Evolutionary conservation across 495 filamentous ascomycete species (phyloP).

Genomic region (Hypoxylon fragiforme): DNA sequence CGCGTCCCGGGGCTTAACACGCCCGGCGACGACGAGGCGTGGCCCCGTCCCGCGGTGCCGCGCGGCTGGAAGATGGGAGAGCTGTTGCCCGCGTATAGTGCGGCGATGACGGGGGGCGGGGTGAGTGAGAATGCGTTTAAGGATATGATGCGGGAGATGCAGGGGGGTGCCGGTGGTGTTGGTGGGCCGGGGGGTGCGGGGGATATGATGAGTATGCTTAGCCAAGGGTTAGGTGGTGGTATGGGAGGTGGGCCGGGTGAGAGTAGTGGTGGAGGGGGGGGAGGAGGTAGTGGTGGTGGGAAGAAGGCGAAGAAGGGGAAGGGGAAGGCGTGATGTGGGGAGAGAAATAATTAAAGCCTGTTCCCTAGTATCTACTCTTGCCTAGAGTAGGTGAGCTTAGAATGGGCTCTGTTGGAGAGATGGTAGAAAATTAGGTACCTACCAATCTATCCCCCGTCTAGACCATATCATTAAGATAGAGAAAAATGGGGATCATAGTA

Average conservation of each 20-base stretch:
- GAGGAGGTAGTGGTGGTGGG: conserved; percentile 29
- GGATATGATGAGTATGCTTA: conserved; percentile 51
- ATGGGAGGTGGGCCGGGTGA: conserved; percentile 31
- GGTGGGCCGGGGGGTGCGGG: conserved; percentile 42
- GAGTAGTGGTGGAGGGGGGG: conserved; percentile 4
- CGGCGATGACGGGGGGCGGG: conserved; percentile 88
- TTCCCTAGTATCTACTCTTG: neutral
- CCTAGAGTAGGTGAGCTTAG: no score
- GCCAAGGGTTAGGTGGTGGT: conserved; percentile 37
- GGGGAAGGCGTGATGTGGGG: conserved; percentile 46
- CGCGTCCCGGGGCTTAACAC: conserved; percentile 61
- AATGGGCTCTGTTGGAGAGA: neutral
- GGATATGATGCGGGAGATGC: conserved; percentile 98
- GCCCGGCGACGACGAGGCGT: conserved; percentile 61
- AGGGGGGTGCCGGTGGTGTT: conserved; percentile 55
- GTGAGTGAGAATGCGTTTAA: conserved; percentile 95
- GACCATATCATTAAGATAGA: no score
- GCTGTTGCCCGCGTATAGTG: conserved; percentile 81
- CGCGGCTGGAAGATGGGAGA: conserved; percentile 88
- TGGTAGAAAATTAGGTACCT: no score
- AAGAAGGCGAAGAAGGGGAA: conserved; percentile 56
- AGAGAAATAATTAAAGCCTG: conserved; percentile 4
- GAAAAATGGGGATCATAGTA: no score
- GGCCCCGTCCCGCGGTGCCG: conserved; percentile 74
- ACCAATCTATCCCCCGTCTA: no score